Percentiles rank a stretch among this genome's conserved stretches.
Evolutionary conservation across 805 yeast genomes (phyloP).

Genomic region (Pichia paraexigua): DNA sequence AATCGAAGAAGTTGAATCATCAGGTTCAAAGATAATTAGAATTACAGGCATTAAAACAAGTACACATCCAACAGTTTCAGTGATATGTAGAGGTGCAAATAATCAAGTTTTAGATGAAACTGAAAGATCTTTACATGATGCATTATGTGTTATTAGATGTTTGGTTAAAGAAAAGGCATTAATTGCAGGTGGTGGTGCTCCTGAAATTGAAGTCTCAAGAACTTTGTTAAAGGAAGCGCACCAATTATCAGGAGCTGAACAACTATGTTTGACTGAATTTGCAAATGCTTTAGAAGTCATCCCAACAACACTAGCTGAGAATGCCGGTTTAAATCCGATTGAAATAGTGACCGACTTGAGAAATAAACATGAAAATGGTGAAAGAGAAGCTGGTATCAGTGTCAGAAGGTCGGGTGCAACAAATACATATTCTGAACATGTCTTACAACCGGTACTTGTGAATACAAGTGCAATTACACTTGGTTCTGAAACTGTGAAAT

Average conservation of each 20-base stretch:
- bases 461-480: conserved; percentile 88
- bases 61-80: conserved; percentile 66
- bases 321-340: conserved; percentile 88
- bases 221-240: conserved; percentile 64
- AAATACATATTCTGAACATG: conserved; percentile 88
- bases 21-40: conserved; percentile 84
- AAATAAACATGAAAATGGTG: conserved; percentile 86
- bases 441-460: conserved; percentile 92
- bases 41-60: conserved; percentile 70
- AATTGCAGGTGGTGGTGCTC: conserved; percentile 99
- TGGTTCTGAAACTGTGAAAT: conserved; percentile 95
- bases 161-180: conserved; percentile 79
- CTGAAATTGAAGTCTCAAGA: conserved; percentile 85
- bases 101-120: conserved; percentile 86
- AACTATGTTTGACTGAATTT: conserved; percentile 85
- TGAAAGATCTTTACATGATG: conserved; percentile 96
- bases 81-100: conserved; percentile 93
- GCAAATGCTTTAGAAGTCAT: conserved; percentile 88
- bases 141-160: conserved; percentile 87
- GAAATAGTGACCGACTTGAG: conserved; percentile 88
- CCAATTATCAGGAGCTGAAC: conserved; percentile 74
- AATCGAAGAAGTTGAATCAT: conserved; percentile 83
- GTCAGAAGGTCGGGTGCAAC: conserved; percentile 91
- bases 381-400: conserved; percentile 88
- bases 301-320: conserved; percentile 91